Base-by-base conservation (phyloP, 768 basidiomycete species). In the Naematelia encephala region DNA sequence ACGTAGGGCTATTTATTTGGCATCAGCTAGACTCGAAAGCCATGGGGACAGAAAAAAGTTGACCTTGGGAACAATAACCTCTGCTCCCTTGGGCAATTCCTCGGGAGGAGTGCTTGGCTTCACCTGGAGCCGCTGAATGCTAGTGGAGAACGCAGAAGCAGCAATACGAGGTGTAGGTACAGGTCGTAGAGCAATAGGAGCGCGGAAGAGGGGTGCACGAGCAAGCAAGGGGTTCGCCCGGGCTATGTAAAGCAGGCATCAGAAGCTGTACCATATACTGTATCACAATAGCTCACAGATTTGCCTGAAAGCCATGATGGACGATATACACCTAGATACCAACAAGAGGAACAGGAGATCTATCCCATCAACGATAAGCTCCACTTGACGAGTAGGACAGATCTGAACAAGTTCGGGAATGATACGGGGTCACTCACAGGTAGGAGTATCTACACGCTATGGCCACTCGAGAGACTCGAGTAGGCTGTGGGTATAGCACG, bases 251-350 rank as follows among this genome's bases (percentile, higher is more conserved):
- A 14, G 23, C 55, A 57, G 25, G 26, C 19, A 47, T 30, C 44
- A 23, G 21, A 42, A 29, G 28, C 48, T 57, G 49, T 42, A 46
- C 5, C 25, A 5, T 5, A 27, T 14, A 8, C 12, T 11, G 19
- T 14, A 45, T n/a, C n/a, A n/a, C n/a, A n/a, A n/a, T n/a, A 34
- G 65, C 70, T 44, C 21, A 72, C 70, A 61, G 28, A 72, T 34
- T 64, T 72, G 70, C 47, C 70, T 59, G 56, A 69, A 56, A 47
- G 70, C 68, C 70, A 72, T 72, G 49, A 39, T 65, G 63, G 34
- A 39, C 34, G 34, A 16, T 16, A 16, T 39, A 47, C 34, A 39
- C 34, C 34, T 39, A 39, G 8, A 39, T 8, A 39, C 8, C n/a
- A n/a, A n/a, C n/a, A n/a, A 10, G 26, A 26, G 13, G 11, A 19